Conservation (phyloP, 352 stramenopile genomes). For the Phytophthora lateralis region DNA sequence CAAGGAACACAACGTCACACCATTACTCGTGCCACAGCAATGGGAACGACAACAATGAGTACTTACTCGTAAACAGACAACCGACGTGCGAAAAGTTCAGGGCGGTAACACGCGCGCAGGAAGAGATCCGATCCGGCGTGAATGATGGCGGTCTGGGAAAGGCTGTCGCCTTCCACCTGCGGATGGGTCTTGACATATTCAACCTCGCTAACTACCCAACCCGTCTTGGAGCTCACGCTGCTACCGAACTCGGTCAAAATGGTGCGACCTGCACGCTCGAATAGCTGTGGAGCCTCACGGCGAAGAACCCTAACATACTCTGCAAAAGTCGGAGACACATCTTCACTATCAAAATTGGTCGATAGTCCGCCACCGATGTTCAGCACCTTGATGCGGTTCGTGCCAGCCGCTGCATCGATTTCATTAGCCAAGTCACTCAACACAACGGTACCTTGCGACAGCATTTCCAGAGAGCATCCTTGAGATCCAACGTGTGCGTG, state of each 20-base stretch:
- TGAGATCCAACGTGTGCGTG: constrained; percentile 91
- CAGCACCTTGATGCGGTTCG: constrained; percentile 78
- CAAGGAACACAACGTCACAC: constrained; percentile 12
- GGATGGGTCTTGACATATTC: constrained; percentile 90
- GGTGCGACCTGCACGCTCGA: constrained; percentile 69
- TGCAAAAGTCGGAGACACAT: constrained; percentile 74
- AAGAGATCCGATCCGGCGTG: constrained; percentile 92
- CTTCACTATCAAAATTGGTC: constrained; percentile 86
- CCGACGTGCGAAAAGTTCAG: constrained; percentile 77
- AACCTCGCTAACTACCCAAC: constrained; percentile 88
- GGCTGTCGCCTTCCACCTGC: constrained; percentile 32
- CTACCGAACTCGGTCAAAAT: constrained; percentile 94
- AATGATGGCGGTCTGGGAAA: constrained; percentile 80
- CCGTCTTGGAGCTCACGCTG: constrained; percentile 85
- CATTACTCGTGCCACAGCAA: background rate
- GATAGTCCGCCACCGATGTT: constrained; percentile 93
- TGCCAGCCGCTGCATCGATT: constrained; percentile 71
- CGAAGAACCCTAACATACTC: constrained; percentile 85
- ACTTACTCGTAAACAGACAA: constrained; percentile 86
- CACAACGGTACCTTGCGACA: constrained; percentile 73
- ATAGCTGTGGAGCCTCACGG: constrained; percentile 75
- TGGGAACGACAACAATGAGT: background rate
- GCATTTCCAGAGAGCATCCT: constrained; percentile 84
- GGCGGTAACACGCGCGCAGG: constrained; percentile 86
- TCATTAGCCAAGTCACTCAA: constrained; percentile 87